phyloP scores from a whole-genome alignment of 768 basidiomycete species.

The Macrolepiota albuminosa region DNA sequence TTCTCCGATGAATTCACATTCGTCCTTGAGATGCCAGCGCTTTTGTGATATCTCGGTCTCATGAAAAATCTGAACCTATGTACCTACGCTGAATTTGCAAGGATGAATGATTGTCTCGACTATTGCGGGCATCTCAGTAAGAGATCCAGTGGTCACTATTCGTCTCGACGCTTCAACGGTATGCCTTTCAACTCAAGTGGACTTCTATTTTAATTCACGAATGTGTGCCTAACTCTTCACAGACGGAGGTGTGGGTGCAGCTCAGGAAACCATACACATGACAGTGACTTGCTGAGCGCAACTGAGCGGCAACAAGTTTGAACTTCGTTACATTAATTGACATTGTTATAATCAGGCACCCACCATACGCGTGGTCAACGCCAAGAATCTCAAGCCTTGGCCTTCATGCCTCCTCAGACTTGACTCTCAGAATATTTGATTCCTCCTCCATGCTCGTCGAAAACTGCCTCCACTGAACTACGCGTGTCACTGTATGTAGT shows the following conservation, averaged over 20 bases:
- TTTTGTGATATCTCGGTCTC: too few species aligned
- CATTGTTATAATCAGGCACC: not conserved
- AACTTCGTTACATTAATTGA: not conserved
- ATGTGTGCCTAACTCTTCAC: not conserved
- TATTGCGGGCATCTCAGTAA: too few species aligned
- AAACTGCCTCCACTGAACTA: not conserved
- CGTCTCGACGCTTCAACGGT: not conserved
- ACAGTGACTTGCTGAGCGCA: too few species aligned
- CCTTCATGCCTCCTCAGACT: not conserved
- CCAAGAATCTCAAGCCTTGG: not conserved
- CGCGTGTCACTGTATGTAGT: not conserved
- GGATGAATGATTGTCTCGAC: too few species aligned
- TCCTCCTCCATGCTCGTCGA: not conserved
- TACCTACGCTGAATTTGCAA: too few species aligned
- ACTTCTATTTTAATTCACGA: not conserved
- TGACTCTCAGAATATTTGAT: not conserved
- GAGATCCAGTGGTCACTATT: not conserved
- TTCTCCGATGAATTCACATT: too few species aligned
- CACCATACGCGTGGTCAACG: not conserved
- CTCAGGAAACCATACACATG: too few species aligned
- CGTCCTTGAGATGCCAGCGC: too few species aligned
- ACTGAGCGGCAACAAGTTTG: not conserved
- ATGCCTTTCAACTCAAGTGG: too few species aligned
- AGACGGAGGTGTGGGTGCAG: not conserved
- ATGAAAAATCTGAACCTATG: too few species aligned